A percentile compares a stretch with the other conserved stretches of the same genome.
Evolutionary conservation across 2,329 filamentous ascomycete genomes (phyloP).

Genomic region (Fusarium succisae): DNA sequence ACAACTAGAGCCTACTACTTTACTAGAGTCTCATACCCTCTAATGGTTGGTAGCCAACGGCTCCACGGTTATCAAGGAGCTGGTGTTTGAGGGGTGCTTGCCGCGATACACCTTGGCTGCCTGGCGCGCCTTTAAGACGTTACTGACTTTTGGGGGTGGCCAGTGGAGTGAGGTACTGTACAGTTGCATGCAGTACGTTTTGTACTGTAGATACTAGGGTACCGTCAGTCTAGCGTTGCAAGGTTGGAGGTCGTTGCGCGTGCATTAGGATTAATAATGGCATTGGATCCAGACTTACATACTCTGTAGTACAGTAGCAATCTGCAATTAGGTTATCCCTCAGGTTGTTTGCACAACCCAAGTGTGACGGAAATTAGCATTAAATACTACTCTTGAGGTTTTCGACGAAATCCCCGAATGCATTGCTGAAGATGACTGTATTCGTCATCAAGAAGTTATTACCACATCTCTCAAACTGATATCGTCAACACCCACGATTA

Average conservation of each 20-base stretch:
- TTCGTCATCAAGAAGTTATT: not conserved
- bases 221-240: not conserved
- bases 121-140: slow-evolving; percentile 24
- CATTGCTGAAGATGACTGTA: not conserved
- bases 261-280: slow-evolving; percentile 5
- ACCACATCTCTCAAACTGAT: not conserved
- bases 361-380: not conserved
- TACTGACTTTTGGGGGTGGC: not conserved
- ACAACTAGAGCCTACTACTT: slow-evolving; percentile 1
- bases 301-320: not conserved
- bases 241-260: slow-evolving; percentile 7
- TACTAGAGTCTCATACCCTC: slow-evolving; percentile 2
- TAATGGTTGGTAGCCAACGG: not conserved
- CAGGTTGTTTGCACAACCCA: not conserved
- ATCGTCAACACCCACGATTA: not conserved
- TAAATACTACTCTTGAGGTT: not conserved
- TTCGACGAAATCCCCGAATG: not conserved
- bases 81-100: slow-evolving; percentile 5
- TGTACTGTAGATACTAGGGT: not conserved
- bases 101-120: slow-evolving; percentile 40
- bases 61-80: not conserved
- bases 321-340: not conserved
- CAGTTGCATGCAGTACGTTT: not conserved
- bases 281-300: not conserved
- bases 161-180: not conserved